Percentiles rank a stretch among this genome's conserved stretches.
Evolutionary conservation across 108 stramenopile species (phyloP).

Genomic region (Nannochloropsis gaditana): DNA sequence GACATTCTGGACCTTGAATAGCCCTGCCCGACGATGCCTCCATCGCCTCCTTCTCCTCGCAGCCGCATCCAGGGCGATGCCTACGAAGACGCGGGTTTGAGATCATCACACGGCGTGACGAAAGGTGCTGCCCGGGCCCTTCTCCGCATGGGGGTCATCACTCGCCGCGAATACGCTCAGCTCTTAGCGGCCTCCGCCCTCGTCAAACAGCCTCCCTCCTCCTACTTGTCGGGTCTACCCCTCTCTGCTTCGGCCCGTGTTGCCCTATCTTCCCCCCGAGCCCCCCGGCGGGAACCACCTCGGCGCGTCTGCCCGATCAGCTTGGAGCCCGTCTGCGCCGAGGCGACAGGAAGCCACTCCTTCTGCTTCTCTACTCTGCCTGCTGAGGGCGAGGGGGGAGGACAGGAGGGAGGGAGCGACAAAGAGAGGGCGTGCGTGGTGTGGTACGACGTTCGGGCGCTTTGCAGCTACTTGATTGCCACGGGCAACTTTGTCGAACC

Average conservation of each 20-base stretch:
- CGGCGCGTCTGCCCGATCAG: not conserved
- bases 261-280: not conserved
- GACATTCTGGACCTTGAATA: too few species aligned
- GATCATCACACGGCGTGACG: too few species aligned
- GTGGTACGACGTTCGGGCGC: not conserved
- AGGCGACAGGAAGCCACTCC: not conserved
- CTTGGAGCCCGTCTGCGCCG: not conserved
- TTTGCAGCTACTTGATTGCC: not conserved
- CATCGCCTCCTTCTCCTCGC: too few species aligned
- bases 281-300: not conserved
- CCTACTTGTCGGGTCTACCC: not conserved
- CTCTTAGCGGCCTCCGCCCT: not conserved
- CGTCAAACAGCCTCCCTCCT: not conserved
- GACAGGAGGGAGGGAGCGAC: not conserved
- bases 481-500: not conserved
- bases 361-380: not conserved
- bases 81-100: too few species aligned
- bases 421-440: not conserved
- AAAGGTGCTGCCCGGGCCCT: not conserved
- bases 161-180: not conserved
- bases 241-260: not conserved
- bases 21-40: too few species aligned
- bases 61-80: too few species aligned
- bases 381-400: too few species aligned
- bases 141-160: not conserved